Base-by-base conservation (phyloP, 2,329 filamentous ascomycete genomes). In the Talaromyces sp. region DNA sequence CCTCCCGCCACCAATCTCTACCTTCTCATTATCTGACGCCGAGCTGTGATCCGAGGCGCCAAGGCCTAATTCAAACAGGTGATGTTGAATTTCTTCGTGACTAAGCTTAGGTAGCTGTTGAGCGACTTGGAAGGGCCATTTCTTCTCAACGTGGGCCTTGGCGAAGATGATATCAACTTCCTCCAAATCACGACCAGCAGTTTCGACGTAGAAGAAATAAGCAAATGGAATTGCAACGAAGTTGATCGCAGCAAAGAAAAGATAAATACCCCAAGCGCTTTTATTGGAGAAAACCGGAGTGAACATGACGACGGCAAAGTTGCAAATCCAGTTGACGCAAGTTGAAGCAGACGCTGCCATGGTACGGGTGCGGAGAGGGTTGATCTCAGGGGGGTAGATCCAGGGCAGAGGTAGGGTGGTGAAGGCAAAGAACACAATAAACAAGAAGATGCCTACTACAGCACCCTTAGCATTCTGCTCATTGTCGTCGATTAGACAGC, bases 361-460 rank as follows among this genome's bases (percentile, higher is more conserved):
- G 35, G 81, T 79, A 35, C 83, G 79, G n/a, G 81, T 84, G 73
- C 81, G 81, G 71, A 83, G 77, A 9, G 82, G 82, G 68, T 81
- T 82, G 72, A 82, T 77, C 66, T 83, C 83, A 37, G 82, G 78
- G 0, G 81, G 75, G 61, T 75, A 72, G 24, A 74, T 67, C 86
- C 85, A 89, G 0, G 86, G 86, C 24, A 87, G 79, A 16, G 86
- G 85, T 3, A 88, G 71, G 83, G 84, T 87, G 1, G 84, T 87
- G 0, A 86, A 85, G 22, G 85, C 87, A 66, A 88, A 89, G 62
- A 85, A 86, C 3, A 86, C 85, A 66, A 88, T 88, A 75, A 88
- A 90, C 6, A 83, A 83, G 75, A 89, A 89, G 16, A 89, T 31
- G 87, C 71, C 69, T 3, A 72, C 65, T 3, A 68, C 68, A 16